phyloP scores from a whole-genome alignment of 495 filamentous ascomycete species.

The Talaromyces trachyspermus region DNA sequence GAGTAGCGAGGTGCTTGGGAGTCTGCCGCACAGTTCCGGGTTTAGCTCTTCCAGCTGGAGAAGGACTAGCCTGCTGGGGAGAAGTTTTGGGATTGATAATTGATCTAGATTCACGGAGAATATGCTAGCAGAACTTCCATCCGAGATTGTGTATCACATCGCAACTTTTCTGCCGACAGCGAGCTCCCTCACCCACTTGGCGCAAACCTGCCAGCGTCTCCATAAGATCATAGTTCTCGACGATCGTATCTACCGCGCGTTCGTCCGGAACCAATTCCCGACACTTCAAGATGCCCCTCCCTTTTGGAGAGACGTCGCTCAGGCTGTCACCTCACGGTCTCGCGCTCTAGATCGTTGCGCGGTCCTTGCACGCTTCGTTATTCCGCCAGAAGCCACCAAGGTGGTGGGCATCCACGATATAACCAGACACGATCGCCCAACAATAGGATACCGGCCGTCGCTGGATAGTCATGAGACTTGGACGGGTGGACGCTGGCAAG shows the following conservation, averaged over 20 bases:
- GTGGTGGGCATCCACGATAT: slow-evolving; percentile 21
- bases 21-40: no score
- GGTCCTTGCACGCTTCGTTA: slow-evolving; percentile 47
- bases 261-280: slow-evolving; percentile 49
- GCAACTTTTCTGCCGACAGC: slow-evolving; percentile 44
- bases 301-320: slow-evolving; percentile 46
- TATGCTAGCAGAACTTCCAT: slow-evolving; percentile 48
- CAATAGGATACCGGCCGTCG: slow-evolving; percentile 55
- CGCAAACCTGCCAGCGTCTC: slow-evolving; percentile 44
- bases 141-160: slow-evolving; percentile 55
- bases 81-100: no score
- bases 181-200: slow-evolving; percentile 37
- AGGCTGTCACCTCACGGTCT: slow-evolving; percentile 50
- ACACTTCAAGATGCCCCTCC: slow-evolving; percentile 25
- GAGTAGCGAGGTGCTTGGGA: no score
- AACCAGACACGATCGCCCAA: slow-evolving; percentile 42
- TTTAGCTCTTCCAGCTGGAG: no score
- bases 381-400: slow-evolving; percentile 29
- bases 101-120: background rate
- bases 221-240: slow-evolving; percentile 43
- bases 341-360: slow-evolving; percentile 53
- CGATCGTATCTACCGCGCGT: slow-evolving; percentile 44
- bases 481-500: slow-evolving; percentile 42
- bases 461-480: slow-evolving; percentile 55
- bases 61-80: no score